Conservation (phyloP, 805 yeast species). For the Wickerhamiella qilinensis region DNA sequence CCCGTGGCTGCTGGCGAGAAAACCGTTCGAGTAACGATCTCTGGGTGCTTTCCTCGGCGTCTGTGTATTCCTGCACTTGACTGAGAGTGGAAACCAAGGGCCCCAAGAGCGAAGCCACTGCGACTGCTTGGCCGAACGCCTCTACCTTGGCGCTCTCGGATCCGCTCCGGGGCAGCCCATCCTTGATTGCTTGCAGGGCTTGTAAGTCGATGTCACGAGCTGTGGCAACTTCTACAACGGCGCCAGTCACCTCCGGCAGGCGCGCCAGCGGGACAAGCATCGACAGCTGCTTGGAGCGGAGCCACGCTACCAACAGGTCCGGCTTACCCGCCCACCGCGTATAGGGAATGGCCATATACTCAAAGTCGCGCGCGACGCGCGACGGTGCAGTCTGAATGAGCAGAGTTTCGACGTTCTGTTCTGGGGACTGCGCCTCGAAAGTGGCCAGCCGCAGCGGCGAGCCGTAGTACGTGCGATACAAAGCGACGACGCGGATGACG, state of each 20-base stretch:
- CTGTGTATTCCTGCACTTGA: background rate
- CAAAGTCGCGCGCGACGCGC: background rate
- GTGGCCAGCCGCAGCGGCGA: background rate
- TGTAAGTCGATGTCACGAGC: background rate
- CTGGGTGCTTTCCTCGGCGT: background rate
- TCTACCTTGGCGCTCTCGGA: background rate
- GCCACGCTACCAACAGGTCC: background rate
- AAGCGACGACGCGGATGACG: background rate
- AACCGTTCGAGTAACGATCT: background rate
- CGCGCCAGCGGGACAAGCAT: background rate
- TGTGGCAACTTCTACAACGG: background rate
- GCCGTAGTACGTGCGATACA: background rate
- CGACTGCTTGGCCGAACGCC: background rate
- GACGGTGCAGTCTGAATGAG: background rate
- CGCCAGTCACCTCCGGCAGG: background rate
- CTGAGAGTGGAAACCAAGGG: background rate
- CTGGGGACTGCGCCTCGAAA: background rate
- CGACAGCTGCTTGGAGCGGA: background rate
- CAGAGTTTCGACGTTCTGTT: background rate
- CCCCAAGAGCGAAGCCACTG: background rate
- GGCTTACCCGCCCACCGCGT: background rate
- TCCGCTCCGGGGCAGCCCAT: background rate
- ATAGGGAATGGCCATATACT: background rate
- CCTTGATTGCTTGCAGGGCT: background rate
- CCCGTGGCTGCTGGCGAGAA: background rate